Evolutionary conservation across 805 yeast species (phyloP).

Genomic region (Myxozyma vanderwaltii): DNA sequence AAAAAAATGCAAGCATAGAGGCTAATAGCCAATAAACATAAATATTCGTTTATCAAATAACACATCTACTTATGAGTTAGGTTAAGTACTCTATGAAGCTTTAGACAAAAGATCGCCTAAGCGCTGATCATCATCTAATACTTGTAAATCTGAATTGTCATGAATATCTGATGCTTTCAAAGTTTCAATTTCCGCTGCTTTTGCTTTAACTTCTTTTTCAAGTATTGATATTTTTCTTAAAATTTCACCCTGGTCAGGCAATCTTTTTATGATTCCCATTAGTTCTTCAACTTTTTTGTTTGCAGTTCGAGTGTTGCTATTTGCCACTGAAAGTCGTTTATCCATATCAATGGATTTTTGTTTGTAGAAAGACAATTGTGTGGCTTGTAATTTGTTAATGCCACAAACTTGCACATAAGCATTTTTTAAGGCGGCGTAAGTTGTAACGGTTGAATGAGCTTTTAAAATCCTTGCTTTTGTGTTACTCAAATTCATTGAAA

Average conservation of each 20-base stretch:
- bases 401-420: slow-evolving; percentile 38
- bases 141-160: not conserved
- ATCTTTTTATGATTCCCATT: slow-evolving; percentile 12
- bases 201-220: slow-evolving; percentile 16
- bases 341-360: slow-evolving; percentile 14
- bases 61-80: too few species aligned
- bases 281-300: slow-evolving; percentile 19
- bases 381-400: slow-evolving; percentile 5
- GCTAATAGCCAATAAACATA: too few species aligned
- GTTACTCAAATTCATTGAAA: slow-evolving; percentile 22
- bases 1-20: too few species aligned
- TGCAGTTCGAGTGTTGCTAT: not conserved
- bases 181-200: slow-evolving; percentile 17
- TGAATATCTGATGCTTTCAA: slow-evolving; percentile 1
- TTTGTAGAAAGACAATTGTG: slow-evolving; percentile 13
- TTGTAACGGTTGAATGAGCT: slow-evolving; percentile 37
- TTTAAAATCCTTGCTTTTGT: slow-evolving; percentile 35
- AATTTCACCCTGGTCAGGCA: slow-evolving; percentile 28
- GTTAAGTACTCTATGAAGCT: too few species aligned
- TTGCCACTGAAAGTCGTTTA: not conserved
- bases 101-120: not conserved
- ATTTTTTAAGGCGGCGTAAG: slow-evolving; percentile 37
- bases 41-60: too few species aligned
- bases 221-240: slow-evolving; percentile 13
- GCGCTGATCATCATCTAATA: not conserved